These are phyloP conservation scores for Sugiyamaella grinbergsii DNA, from an alignment of 1,139 yeast species.

Conservation along the genomic window DNA sequence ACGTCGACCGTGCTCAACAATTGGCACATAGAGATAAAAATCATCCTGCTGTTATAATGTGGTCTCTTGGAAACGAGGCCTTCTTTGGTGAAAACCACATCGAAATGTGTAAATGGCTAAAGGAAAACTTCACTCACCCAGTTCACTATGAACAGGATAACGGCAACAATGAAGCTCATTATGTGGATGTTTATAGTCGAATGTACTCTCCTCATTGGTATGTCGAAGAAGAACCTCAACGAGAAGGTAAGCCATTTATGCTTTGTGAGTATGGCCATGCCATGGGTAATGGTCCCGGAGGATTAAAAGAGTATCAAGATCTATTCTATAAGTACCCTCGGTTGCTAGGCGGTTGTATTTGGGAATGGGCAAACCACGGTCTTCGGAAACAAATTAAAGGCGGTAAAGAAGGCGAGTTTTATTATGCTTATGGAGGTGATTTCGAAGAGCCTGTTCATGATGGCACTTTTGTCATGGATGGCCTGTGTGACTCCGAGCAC, in stretches of 20 bases:
- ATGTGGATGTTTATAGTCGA: constrained; percentile 41
- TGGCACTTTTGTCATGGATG: constrained; percentile 46
- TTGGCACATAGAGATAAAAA: constrained; percentile 42
- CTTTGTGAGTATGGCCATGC: constrained; percentile 47
- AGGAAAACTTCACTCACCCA: constrained; percentile 38
- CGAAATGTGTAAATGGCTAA: constrained; percentile 39
- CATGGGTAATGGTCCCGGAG: constrained; percentile 48
- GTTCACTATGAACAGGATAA: constrained; percentile 42
- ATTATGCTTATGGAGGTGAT: constrained; percentile 45
- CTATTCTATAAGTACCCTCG: constrained; percentile 39
- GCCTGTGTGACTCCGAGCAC: constrained; percentile 42
- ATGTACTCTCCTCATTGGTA: constrained; percentile 42
- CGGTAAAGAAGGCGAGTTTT: constrained; percentile 21
- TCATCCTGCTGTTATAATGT: constrained; percentile 43
- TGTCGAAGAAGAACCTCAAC: constrained; percentile 34
- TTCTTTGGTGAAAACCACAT: constrained; percentile 43
- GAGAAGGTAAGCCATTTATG: constrained; percentile 40
- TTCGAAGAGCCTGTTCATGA: constrained; percentile 44
- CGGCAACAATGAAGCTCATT: constrained; percentile 36
- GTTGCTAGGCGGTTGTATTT: constrained; percentile 45
- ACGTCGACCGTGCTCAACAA: constrained; percentile 43
- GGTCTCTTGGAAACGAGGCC: constrained; percentile 48
- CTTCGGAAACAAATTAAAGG: constrained; percentile 30
- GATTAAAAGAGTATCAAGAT: constrained; percentile 42
- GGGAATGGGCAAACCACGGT: constrained; percentile 49